Evolutionary conservation across 345 rosid species (phyloP), one percentile per base, ranked within the genome.

Genomic region (Capsella bursapastoris): DNA sequence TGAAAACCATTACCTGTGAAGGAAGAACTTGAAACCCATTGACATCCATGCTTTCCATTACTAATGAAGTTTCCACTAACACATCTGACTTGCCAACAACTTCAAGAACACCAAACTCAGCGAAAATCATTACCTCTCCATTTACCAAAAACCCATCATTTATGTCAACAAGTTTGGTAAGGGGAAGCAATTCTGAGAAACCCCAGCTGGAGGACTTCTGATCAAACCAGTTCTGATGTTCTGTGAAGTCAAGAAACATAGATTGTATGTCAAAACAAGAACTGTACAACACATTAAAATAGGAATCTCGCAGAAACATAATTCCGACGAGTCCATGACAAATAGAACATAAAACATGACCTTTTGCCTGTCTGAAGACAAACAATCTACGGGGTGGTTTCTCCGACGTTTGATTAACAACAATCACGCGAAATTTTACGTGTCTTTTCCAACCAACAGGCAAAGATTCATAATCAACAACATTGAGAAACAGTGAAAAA

Each of bases 151-250:
- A 59, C 6, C 64, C 48, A 18, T 0, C 10, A 38, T 38, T 18
- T 59, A 0, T 0, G 15, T 38, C 31, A 38, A 0, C 0, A 10
- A 59, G 32, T 18, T 18, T 3, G 16, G 16, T 11, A 38, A 59
- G 64, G 31, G 47, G 15, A 59, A 59, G 6, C 64, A 10, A 37
- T 59, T 1, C 15, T 37, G 0, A 0, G 1, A 0, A 5, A 22
- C 31, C n/a, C 14, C 0, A 0, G n/a, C 0, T 1, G 2, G 2
- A 0, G 11, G 0, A 0, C 63, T 11, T 3, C 0, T 18, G 32
- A 0, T 11, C 3, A 18, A 59, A 59, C 47, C 15, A 38, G 2
- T 0, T 0, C 37, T 3, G 2, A 10, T 0, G 0, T 9, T 0
- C 45, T 37, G 9, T 16, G 2, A 15, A 34, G 14, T 2, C 8